phyloP scores from a whole-genome alignment of 2,329 filamentous ascomycete genomes.

The Clonostachys rhizophaga region DNA sequence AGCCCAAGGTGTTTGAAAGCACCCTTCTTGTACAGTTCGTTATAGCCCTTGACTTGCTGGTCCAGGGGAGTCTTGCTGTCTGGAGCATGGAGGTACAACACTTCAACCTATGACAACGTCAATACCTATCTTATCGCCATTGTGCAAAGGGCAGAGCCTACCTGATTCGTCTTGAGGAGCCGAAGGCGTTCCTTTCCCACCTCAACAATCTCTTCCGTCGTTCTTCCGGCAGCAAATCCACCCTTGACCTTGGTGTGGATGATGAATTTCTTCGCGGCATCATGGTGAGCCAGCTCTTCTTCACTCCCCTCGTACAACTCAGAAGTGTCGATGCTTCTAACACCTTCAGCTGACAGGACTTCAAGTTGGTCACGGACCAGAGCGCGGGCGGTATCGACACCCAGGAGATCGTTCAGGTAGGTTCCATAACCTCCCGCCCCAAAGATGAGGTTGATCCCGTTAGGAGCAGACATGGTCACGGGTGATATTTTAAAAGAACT shows the following conservation, averaged over 20 bases:
- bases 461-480: no score
- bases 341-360: not conserved
- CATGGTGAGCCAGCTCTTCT: not conserved
- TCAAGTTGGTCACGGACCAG: no score
- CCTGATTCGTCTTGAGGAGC: not conserved
- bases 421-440: no score
- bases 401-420: no score
- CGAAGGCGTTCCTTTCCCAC: not conserved
- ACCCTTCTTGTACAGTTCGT: conserved; percentile 53
- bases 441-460: no score
- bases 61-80: conserved; percentile 42
- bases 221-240: not conserved
- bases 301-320: not conserved
- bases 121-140: not conserved
- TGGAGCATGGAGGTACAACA: not conserved
- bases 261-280: not conserved
- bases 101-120: not conserved
- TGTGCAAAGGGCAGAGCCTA: not conserved
- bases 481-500: no score
- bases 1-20: conserved; percentile 34
- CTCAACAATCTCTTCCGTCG: not conserved
- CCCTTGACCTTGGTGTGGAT: not conserved
- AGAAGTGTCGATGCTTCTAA: not conserved
- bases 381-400: no score
- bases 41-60: conserved; percentile 55